Base-by-base conservation (phyloP, 441 rosid genomes). In the Populus tomentosa region DNA sequence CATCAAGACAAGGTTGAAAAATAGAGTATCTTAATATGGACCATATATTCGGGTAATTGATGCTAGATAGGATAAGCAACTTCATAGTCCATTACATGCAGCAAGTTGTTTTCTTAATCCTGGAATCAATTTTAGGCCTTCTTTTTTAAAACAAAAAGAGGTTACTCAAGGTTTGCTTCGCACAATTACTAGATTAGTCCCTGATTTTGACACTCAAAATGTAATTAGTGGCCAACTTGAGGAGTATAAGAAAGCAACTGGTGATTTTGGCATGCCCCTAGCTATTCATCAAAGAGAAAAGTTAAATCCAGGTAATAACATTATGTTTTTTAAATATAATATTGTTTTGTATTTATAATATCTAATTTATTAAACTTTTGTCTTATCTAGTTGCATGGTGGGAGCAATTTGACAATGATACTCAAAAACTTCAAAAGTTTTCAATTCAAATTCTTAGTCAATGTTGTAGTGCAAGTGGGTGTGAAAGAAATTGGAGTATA, bases 401-500 rank as follows among this genome's bases (percentile, higher is more conserved):
- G 66, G 30, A 7, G 20, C 0, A 18, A 1, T 72, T 64, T 80
- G 77, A 74, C 1, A 0, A 33, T 71, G 32, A 13, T 10, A 35
- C 38, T 33, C 21, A 30, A 35, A 26, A 14, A 23, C 40, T 76
- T 2, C 71, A 72, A 56, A 77, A 72, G 6, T 4, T 72, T 7
- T 40, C 32, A 0, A 61, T 76, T n/a, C 1, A n/a, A 32, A 2
- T 67, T 33, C 73, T 76, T 21, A 66, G 74, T 6, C 80, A 76
- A 72, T 72, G 70, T 0, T 0, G 21, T 23, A 42, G 35, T 46
- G 46, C 79, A n/a, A 71, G 21, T 42, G 64, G 56, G 4, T 75
- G 82, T 70, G 82, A 73, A 32, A 69, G 75, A 13, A 79, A 69
- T 71, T 81, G 20, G 50, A 74, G 72, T 70, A 0, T 71, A 0